These are phyloP conservation scores for Hirschfeldia incana DNA, from an alignment of 345 rosid genomes.

Conservation along the genomic window DNA sequence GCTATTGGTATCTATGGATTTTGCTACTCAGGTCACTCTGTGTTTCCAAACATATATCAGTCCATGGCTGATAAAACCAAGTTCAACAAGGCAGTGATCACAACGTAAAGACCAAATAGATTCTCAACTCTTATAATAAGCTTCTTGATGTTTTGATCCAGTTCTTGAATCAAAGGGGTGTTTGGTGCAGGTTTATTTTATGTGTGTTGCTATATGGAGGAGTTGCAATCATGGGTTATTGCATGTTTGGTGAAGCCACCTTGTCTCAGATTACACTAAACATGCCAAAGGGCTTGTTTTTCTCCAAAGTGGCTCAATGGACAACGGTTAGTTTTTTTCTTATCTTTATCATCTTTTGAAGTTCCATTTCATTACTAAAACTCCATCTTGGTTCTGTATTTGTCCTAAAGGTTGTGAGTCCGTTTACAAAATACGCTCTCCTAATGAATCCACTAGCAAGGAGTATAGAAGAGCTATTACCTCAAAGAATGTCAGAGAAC, in stretches of 20 bases:
- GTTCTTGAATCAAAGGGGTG: not conserved
- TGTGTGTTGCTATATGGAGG: conserved; percentile 70
- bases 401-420: conserved; percentile 70
- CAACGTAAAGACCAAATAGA: conserved; percentile 45
- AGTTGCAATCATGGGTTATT: conserved; percentile 76
- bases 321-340: conserved; percentile 59
- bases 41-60: conserved; percentile 91
- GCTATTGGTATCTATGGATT: conserved; percentile 84
- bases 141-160: not conserved
- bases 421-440: conserved; percentile 88
- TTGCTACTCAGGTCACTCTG: conserved; percentile 83
- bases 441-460: conserved; percentile 86
- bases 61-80: conserved; percentile 93
- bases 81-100: conserved; percentile 62
- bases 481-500: conserved; percentile 48
- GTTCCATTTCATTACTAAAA: conserved; percentile 8
- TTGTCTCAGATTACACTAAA: conserved; percentile 87
- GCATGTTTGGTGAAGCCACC: conserved; percentile 82
- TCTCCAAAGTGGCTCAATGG: conserved; percentile 81
- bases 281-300: conserved; percentile 62
- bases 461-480: conserved; percentile 90
- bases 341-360: not conserved
- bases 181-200: conserved; percentile 61
- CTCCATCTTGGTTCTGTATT: conserved; percentile 21
- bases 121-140: conserved; percentile 12